These are phyloP conservation scores for Dryas drummondii DNA, from an alignment of 306 rosid genomes.

Conservation along the genomic window DNA sequence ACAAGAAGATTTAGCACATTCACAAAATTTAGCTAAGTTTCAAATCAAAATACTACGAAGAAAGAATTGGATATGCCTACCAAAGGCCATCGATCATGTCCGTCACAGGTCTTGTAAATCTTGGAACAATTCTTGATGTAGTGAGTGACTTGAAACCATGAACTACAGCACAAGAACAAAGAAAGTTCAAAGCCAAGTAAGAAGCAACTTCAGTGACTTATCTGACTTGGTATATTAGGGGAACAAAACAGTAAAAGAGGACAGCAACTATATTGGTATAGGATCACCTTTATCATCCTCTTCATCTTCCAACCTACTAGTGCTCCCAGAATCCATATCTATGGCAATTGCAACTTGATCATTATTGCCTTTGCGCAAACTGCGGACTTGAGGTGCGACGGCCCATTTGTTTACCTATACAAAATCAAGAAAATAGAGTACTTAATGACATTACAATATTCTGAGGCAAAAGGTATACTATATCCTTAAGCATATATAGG, in stretches of 20 bases:
- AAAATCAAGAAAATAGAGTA: constrained; percentile 20
- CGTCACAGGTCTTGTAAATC: constrained; percentile 78
- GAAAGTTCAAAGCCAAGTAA: constrained; percentile 10
- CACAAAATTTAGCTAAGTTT: constrained; percentile 7
- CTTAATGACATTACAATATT: constrained; percentile 9
- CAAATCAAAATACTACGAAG: constrained; percentile 7
- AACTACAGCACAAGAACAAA: constrained; percentile 43
- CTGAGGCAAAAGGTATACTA: too few species aligned
- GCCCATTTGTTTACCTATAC: constrained; percentile 71
- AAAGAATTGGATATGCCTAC: constrained; percentile 42
- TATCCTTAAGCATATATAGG: too few species aligned
- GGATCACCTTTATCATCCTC: constrained; percentile 90
- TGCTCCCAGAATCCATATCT: constrained; percentile 72
- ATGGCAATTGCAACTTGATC: constrained; percentile 93
- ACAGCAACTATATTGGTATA: constrained; percentile 4
- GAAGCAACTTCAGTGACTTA: background rate
- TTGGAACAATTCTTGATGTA: constrained; percentile 82
- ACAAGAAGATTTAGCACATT: constrained; percentile 23
- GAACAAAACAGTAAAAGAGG: constrained; percentile 16
- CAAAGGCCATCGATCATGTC: constrained; percentile 96
- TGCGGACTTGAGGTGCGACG: constrained; percentile 84
- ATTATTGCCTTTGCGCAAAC: constrained; percentile 86
- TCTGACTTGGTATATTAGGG: constrained; percentile 1
- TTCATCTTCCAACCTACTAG: constrained; percentile 74
- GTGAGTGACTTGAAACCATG: constrained; percentile 97